Conservation (phyloP, 257 asterid species). For the Nicotiana noctiflora region DNA sequence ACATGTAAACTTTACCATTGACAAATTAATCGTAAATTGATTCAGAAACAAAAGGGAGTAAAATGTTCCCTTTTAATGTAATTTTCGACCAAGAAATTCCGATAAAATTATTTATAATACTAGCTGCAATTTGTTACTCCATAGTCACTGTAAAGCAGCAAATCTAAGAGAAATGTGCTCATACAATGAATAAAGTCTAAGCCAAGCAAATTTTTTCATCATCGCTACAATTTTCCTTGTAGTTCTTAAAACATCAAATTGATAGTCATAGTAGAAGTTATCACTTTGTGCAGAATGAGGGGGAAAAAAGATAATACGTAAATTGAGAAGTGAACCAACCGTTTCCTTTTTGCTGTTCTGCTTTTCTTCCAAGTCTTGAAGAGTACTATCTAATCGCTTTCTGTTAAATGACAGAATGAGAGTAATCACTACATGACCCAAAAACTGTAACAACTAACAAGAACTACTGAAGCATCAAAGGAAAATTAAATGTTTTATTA, state of each 20-base stretch:
- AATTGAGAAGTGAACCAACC: slow-evolving; percentile 35
- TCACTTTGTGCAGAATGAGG: not conserved
- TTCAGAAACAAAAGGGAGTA: not conserved
- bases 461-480: not conserved
- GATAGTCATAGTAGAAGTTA: not conserved
- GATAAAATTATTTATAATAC: not conserved
- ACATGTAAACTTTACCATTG: not conserved
- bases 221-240: not conserved
- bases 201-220: not conserved
- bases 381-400: slow-evolving; percentile 76
- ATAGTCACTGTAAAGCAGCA: not conserved
- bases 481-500: not conserved
- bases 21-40: not conserved
- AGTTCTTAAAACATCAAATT: not conserved
- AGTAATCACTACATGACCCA: not conserved
- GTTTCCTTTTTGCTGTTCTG: slow-evolving; percentile 91
- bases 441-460: not conserved
- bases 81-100: not conserved
- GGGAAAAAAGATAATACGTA: not conserved
- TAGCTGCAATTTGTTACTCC: not conserved
- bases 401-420: slow-evolving; percentile 32
- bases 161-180: not conserved
- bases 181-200: not conserved
- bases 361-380: slow-evolving; percentile 90
- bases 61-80: not conserved